Base-by-base conservation (phyloP, 2,329 filamentous ascomycete genomes). In the Arthrobotrys pseudoclavata region DNA sequence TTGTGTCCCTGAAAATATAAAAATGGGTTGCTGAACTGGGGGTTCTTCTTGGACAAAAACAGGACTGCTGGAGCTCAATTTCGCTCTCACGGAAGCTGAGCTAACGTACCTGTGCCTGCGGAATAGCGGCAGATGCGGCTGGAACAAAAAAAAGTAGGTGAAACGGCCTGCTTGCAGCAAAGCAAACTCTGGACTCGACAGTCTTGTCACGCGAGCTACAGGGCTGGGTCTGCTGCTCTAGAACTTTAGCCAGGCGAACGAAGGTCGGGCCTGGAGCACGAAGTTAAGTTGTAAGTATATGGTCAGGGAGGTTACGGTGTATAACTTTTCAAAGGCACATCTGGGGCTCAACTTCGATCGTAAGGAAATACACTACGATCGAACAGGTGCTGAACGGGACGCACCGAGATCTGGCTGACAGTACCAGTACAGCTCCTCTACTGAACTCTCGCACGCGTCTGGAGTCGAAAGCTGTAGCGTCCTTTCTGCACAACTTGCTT, bases 91-190 rank as follows among this genome's bases (percentile, higher is more conserved):
- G 48, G 37, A 45, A 57, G 42, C 50, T 64, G 55, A 60, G 55
- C 55, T 34, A 42, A 60, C 52, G 52, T 64, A 76, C 72, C 52
- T 57, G 55, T 69, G 61, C 53, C 70, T 75, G 70, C 52, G 64
- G 60, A 62, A 60, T 52, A 76, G 61, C 72, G 66, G 67, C 72
- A 70, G 67, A 64, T 66, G 72, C 66, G 64, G 64, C 71, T 63
- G 71, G 63, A 37, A 34, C 57, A 40, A 52, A 34, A 47, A 52
- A 47, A 52, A 60, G 53, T 26, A 70, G 31, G 40, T 64, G 48
- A 55, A 53, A 55, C 62, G 62, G 37, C 52, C 31, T 57, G 63
- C 48, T 71, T 52, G 48, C 47, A 55, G 57, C 71, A 66, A 34
- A 61, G 40, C 64, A 69, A 26, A 61, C 18, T 20, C 18, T 15